Evolutionary conservation across 2,329 filamentous ascomycete species (phyloP).

Genomic region (Alternaria angustiovoidea): DNA sequence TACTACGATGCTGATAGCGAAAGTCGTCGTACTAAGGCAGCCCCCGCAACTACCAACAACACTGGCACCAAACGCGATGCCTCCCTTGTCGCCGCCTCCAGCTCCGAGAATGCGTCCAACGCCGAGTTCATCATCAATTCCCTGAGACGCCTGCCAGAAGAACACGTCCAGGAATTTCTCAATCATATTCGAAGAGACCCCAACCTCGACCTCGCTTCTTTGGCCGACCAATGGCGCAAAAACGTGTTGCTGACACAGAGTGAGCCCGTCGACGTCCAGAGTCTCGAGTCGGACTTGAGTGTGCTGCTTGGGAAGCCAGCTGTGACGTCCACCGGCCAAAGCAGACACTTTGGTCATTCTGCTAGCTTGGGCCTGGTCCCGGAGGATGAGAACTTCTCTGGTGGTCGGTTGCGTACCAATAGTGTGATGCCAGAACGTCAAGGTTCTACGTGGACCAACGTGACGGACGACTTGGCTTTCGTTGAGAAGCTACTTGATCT

Average conservation of each 20-base stretch:
- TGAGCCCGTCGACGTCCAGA: constrained; percentile 32
- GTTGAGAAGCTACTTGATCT: constrained; percentile 70
- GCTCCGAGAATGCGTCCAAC: constrained; percentile 22
- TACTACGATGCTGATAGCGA: constrained; percentile 60
- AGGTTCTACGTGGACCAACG: constrained; percentile 63
- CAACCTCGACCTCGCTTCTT: constrained; percentile 49
- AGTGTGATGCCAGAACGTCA: constrained; percentile 23
- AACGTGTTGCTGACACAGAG: constrained; percentile 47
- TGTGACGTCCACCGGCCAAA: constrained; percentile 43
- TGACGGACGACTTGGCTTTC: constrained; percentile 66
- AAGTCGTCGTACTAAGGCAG: constrained; percentile 53
- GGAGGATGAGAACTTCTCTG: constrained; percentile 45
- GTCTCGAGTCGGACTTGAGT: constrained; percentile 48
- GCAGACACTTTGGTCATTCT: constrained; percentile 50
- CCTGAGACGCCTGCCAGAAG: constrained; percentile 55
- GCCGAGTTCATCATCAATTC: constrained; percentile 54
- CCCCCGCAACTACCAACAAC: constrained; percentile 31
- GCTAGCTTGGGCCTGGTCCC: constrained; percentile 48
- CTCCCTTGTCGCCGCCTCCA: constrained; percentile 21
- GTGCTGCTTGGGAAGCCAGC: constrained; percentile 49
- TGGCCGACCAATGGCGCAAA: constrained; percentile 53
- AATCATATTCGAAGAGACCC: constrained; percentile 54
- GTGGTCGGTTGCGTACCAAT: constrained; percentile 22
- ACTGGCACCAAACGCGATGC: constrained; percentile 43
- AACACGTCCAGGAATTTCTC: constrained; percentile 54